Evolutionary conservation across 768 basidiomycete species (phyloP), one percentile per base, ranked within the genome.

Genomic region (Auriscalpium orientale): DNA sequence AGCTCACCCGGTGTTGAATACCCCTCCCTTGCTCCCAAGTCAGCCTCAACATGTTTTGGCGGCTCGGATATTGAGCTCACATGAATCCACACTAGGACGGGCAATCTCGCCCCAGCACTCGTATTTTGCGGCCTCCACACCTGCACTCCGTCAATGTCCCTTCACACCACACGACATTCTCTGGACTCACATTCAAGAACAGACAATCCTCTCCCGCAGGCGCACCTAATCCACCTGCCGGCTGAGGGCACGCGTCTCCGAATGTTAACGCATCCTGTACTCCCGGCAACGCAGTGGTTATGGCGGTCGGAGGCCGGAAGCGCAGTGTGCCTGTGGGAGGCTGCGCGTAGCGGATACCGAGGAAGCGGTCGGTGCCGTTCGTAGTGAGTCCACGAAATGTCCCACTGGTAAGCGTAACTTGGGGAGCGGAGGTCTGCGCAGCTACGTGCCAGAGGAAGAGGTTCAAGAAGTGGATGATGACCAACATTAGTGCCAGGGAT

Each of bases 261-360:
- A 83, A 84, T 8, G 63, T 52, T 12, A 74, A 73, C 12, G 83
- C 79, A 55, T 77, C 64, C 37, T 71, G 66, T 2, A 80, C 56
- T 0, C 56, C 69, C 11, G 53, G 61, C 0, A 69, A 67, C 1
- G 66, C 57, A 33, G 59, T 61, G 16, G 68, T 67, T 54, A 82
- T 72, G 3, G 71, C 64, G 0, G 76, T 70, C 2, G 85, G 82
- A 0, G 78, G 75, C 57, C 78, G 79, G 68, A 87, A 84, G 3
- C 84, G 76, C 46, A 85, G 71, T 8, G 63, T 43, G 1, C 82
- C 83, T 0, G 80, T 60, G 0, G 85, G 85, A 2, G 83, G 73
- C 57, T 76, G 68, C 4, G 81, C 84, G 55, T 72, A 87, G 0
- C 79, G 84, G 36, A 87, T 76, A 3, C 83, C 84, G 12, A 84